Evolutionary conservation across 2,329 filamentous ascomycete genomes (phyloP).

Genomic region (Colletotrichum sansevieriae): DNA sequence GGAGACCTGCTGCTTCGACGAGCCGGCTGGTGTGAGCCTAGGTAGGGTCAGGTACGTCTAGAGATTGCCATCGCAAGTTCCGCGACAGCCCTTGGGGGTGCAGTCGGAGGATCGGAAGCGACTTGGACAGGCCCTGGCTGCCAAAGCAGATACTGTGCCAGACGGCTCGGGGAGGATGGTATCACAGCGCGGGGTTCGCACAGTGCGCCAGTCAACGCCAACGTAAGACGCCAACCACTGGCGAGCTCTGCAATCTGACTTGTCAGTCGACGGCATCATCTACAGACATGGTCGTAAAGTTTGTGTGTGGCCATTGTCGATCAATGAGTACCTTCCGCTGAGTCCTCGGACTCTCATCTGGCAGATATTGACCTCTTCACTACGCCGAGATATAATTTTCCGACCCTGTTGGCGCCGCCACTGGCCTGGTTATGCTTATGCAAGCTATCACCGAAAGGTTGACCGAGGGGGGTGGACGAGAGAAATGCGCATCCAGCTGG

Average conservation of each 20-base stretch:
- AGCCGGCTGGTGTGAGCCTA: too few species aligned
- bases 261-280: constrained; percentile 1
- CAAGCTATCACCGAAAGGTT: constrained; percentile 14
- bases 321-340: too few species aligned
- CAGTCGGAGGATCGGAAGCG: constrained; percentile 13
- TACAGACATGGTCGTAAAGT: too few species aligned
- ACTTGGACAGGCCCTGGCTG: constrained; percentile 23
- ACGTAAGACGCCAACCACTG: background rate
- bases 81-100: constrained; percentile 15
- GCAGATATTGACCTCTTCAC: background rate
- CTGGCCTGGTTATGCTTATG: constrained; percentile 8
- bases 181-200: constrained; percentile 1
- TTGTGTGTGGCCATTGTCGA: too few species aligned
- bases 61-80: background rate
- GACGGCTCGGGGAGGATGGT: too few species aligned
- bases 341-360: too few species aligned
- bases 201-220: background rate
- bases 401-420: constrained; percentile 6
- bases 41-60: too few species aligned
- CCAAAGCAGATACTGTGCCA: background rate
- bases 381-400: constrained; percentile 1
- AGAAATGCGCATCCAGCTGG: constrained; percentile 1
- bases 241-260: background rate
- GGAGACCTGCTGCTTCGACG: too few species aligned
- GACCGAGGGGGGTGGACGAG: constrained; percentile 10